Evolutionary conservation across 371 early-diverging fungal genomes (phyloP).

Genomic region (Rozella allomycis): DNA sequence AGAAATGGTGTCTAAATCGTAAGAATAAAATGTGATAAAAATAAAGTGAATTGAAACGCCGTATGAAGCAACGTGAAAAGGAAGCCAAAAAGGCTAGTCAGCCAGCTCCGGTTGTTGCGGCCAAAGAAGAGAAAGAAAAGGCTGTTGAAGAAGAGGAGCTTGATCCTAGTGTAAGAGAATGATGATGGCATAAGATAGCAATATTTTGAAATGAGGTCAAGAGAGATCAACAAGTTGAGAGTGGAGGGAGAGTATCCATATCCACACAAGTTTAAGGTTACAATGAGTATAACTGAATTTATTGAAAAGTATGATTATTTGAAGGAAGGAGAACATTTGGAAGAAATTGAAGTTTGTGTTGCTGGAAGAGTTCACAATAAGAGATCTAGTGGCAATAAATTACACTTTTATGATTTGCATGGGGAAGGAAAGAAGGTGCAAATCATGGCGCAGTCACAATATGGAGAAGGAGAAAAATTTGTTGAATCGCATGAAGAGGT

Average conservation of each 20-base stretch:
- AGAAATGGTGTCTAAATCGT: slow-evolving; percentile 87
- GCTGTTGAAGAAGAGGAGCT: slow-evolving; percentile 56
- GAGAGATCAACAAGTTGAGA: slow-evolving; percentile 55
- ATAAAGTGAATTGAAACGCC: slow-evolving; percentile 72
- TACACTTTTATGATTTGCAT: slow-evolving; percentile 89
- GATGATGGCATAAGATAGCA: too few species aligned
- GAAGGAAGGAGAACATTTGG: slow-evolving; percentile 41
- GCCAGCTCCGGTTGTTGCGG: slow-evolving; percentile 26
- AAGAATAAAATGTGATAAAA: slow-evolving; percentile 3
- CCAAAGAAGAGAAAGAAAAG: slow-evolving; percentile 14
- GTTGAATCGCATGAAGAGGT: slow-evolving; percentile 51
- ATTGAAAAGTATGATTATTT: slow-evolving; percentile 54
- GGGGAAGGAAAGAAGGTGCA: slow-evolving; percentile 83
- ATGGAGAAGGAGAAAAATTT: slow-evolving; percentile 54
- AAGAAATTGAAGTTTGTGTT: slow-evolving; percentile 44
- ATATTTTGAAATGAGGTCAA: slow-evolving; percentile 90
- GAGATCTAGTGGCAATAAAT: slow-evolving; percentile 65
- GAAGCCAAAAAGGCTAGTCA: slow-evolving; percentile 52
- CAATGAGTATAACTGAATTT: slow-evolving; percentile 56
- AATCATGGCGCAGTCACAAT: slow-evolving; percentile 59
- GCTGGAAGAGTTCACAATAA: slow-evolving; percentile 53
- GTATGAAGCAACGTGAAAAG: slow-evolving; percentile 65
- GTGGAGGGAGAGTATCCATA: slow-evolving; percentile 37
- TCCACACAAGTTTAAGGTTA: slow-evolving; percentile 92
- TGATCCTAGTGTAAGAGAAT: slow-evolving; percentile 70